Evolutionary conservation across 331 rosid genomes (phyloP).

Genomic region (Saraca asoca): DNA sequence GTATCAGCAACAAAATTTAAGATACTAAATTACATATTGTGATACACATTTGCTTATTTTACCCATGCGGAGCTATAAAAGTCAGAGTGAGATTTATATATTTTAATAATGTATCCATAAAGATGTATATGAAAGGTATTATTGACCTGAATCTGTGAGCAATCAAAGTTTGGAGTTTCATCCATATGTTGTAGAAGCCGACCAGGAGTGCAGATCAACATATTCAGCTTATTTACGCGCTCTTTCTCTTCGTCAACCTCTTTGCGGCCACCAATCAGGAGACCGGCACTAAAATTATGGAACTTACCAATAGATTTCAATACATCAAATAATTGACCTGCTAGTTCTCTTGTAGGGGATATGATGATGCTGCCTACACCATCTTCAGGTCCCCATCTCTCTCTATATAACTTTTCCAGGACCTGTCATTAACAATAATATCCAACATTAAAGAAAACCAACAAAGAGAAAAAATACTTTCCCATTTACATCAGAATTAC

Average conservation of each 20-base stretch:
- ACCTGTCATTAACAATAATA: constrained; percentile 53
- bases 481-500: too few species aligned
- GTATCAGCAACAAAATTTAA: background rate
- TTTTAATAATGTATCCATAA: background rate
- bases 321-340: constrained; percentile 79
- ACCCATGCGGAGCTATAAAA: background rate
- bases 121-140: background rate
- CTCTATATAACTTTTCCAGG: constrained; percentile 76
- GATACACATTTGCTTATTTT: constrained; percentile 7
- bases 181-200: constrained; percentile 96
- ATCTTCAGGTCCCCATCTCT: constrained; percentile 76
- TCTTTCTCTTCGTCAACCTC: constrained; percentile 75
- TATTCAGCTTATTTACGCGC: constrained; percentile 65
- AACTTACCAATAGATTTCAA: constrained; percentile 61
- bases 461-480: background rate
- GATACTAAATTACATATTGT: background rate
- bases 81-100: background rate
- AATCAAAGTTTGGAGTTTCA: constrained; percentile 89
- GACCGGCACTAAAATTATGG: constrained; percentile 90
- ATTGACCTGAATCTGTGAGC: constrained; percentile 81
- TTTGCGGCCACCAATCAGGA: constrained; percentile 89
- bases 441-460: background rate
- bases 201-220: constrained; percentile 90
- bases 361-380: constrained; percentile 91
- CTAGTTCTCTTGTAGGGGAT: constrained; percentile 92